Percentiles rank a stretch among this genome's conserved stretches.
Evolutionary conservation across 208 protist genomes (phyloP).

Genomic region (Acanthamoeba triangularis): DNA sequence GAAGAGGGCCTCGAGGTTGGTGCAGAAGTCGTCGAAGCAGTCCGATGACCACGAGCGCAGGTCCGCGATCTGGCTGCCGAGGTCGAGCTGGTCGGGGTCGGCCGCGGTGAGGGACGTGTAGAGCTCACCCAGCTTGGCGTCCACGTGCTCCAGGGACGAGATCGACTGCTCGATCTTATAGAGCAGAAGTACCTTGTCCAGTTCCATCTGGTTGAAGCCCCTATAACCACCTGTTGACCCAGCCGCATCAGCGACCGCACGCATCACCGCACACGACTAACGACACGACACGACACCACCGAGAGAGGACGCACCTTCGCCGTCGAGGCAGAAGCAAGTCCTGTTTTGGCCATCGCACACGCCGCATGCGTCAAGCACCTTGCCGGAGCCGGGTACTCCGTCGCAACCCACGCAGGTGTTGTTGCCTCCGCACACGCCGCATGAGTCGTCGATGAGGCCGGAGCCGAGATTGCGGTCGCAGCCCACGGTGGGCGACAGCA

Average conservation of each 20-base stretch:
- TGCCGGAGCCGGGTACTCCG: slow-evolving; percentile 46
- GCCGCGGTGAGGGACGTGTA: not conserved
- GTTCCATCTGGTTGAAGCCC: not conserved
- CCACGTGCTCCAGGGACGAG: slow-evolving; percentile 32
- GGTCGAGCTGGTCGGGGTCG: slow-evolving; percentile 25
- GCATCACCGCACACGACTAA: no score
- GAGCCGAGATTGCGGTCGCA: slow-evolving; percentile 23
- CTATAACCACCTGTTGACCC: slow-evolving; percentile 3
- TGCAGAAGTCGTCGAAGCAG: slow-evolving; percentile 63
- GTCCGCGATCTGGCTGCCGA: slow-evolving; percentile 5
- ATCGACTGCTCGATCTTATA: slow-evolving; percentile 57
- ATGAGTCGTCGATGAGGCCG: not conserved
- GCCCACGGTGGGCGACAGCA: not conserved
- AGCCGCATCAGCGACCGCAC: not conserved
- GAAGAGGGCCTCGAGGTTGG: slow-evolving; percentile 7
- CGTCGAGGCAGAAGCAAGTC: slow-evolving; percentile 61
- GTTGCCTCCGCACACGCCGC: slow-evolving; percentile 3
- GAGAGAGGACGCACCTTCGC: not conserved
- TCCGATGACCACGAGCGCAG: not conserved
- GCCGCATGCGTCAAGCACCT: slow-evolving; percentile 8
- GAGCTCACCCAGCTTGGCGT: slow-evolving; percentile 20
- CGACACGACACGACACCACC: not conserved
- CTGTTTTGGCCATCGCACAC: slow-evolving; percentile 19
- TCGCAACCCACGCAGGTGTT: slow-evolving; percentile 61
- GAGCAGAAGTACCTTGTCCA: slow-evolving; percentile 58